phyloP scores from a whole-genome alignment of 2,329 filamentous ascomycete genomes.

The Berkeleyomyces basicola region DNA sequence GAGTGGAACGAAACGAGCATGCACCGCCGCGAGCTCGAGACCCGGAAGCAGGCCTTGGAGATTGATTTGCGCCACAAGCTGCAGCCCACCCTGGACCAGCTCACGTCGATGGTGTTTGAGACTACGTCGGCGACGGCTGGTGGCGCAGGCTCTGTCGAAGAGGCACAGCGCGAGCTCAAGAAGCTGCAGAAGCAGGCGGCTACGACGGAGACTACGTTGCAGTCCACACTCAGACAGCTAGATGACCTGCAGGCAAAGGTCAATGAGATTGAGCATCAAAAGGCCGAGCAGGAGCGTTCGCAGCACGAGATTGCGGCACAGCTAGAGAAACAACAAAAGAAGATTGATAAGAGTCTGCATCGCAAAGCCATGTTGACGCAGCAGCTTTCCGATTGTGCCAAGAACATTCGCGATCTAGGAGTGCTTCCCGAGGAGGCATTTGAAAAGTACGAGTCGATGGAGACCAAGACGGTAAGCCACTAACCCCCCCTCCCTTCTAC shows the following conservation, averaged over 20 bases:
- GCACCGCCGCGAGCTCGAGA: conserved; percentile 60
- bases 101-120: conserved; percentile 62
- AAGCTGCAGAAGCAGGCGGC: conserved; percentile 54
- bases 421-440: conserved; percentile 89
- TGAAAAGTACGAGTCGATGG: conserved; percentile 72
- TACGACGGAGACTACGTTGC: conserved; percentile 49
- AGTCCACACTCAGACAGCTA: conserved; percentile 58
- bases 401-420: conserved; percentile 83
- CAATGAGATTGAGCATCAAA: conserved; percentile 37
- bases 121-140: conserved; percentile 23
- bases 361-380: conserved; percentile 67
- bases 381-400: conserved; percentile 63
- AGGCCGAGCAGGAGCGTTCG: conserved; percentile 47
- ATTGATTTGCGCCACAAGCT: conserved; percentile 80
- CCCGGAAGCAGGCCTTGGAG: conserved; percentile 67
- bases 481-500: not conserved
- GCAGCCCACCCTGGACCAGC: conserved; percentile 69
- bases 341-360: conserved; percentile 80
- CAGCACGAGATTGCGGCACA: conserved; percentile 59
- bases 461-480: conserved; percentile 51
- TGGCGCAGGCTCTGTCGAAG: conserved; percentile 45
- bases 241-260: conserved; percentile 36
- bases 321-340: conserved; percentile 75
- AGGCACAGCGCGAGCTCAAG: conserved; percentile 66
- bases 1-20: conserved; percentile 61